Conservation (phyloP, 1,284 basidiomycete species). For the Mycena citricolor region DNA sequence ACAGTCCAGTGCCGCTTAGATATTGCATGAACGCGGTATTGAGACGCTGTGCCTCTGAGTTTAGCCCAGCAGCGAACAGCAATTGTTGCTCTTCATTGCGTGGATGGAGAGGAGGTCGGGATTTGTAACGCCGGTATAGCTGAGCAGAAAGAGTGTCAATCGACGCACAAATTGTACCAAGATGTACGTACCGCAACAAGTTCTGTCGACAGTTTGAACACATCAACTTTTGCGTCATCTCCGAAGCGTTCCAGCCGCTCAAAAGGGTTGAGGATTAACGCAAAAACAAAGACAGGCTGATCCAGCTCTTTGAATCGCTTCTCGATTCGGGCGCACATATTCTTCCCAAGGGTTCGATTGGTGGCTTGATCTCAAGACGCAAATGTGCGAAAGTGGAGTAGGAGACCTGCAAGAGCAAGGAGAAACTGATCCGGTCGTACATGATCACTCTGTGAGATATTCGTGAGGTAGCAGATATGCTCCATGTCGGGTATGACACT, state of each 20-base stretch:
- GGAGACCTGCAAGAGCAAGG: not conserved
- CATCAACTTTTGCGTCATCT: conserved; percentile 11
- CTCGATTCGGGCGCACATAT: conserved; percentile 17
- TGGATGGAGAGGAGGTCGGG: not conserved
- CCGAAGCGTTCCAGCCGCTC: conserved; percentile 11
- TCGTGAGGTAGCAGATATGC: conserved; percentile 6
- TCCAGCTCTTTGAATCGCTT: conserved; percentile 33
- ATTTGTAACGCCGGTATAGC: conserved; percentile 4
- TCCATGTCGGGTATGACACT: conserved; percentile 2
- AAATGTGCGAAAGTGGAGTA: too few relatives aligned
- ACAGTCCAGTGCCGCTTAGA: conserved; percentile 8
- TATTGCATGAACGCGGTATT: conserved; percentile 9
- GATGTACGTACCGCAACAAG: conserved; percentile 3
- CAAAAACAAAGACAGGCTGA: conserved; percentile 37
- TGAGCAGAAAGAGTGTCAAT: not conserved
- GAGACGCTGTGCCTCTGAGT: not conserved
- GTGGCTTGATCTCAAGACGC: too few relatives aligned
- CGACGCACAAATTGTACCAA: not conserved
- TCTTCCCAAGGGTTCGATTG: conserved; percentile 1
- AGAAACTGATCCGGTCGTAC: not conserved
- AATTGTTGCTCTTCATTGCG: conserved; percentile 2
- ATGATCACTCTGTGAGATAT: not conserved
- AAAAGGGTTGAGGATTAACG: conserved; percentile 33
- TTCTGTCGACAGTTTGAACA: conserved; percentile 8
- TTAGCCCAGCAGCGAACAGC: not conserved